A percentile compares a stretch with the other conserved stretches of the same genome.
phyloP scores from a whole-genome alignment of 345 rosid genomes.

The Populus tremula region DNA sequence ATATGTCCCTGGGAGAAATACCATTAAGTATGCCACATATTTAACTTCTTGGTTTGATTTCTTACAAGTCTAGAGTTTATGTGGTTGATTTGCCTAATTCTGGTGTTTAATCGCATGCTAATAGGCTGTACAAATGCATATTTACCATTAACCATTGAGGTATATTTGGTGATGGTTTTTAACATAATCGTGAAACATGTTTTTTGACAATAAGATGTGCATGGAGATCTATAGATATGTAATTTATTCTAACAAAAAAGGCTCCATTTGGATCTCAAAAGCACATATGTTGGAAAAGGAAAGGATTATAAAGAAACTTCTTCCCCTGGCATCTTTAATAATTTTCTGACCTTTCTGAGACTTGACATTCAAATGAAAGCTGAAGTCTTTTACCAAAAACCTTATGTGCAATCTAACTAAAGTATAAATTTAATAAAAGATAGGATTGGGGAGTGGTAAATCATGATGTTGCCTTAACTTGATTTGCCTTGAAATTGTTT shows the following conservation, averaged over 20 bases:
- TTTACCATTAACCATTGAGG: slow-evolving; percentile 12
- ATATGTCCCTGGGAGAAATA: slow-evolving; percentile 96
- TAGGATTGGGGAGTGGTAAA: background rate
- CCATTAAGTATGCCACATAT: slow-evolving; percentile 66
- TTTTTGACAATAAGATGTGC: background rate
- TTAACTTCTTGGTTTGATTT: slow-evolving; percentile 29
- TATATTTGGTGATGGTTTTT: slow-evolving; percentile 1
- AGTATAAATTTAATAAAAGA: background rate
- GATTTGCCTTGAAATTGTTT: background rate
- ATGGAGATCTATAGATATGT: background rate
- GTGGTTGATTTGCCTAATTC: slow-evolving; percentile 18
- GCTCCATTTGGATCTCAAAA: background rate
- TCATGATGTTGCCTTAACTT: background rate
- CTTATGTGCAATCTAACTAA: background rate
- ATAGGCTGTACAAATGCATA: background rate
- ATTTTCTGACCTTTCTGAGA: background rate
- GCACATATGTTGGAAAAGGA: background rate
- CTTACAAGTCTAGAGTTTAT: slow-evolving; percentile 20
- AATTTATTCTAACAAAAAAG: background rate
- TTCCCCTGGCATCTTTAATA: background rate
- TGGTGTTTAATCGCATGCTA: slow-evolving; percentile 12
- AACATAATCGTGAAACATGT: background rate
- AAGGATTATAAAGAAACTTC: background rate
- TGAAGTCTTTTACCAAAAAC: background rate
- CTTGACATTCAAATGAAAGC: background rate